Evolutionary conservation across 768 basidiomycete genomes (phyloP), one percentile per base, ranked within the genome.

Genomic region (Thelephora aurantiotincta): DNA sequence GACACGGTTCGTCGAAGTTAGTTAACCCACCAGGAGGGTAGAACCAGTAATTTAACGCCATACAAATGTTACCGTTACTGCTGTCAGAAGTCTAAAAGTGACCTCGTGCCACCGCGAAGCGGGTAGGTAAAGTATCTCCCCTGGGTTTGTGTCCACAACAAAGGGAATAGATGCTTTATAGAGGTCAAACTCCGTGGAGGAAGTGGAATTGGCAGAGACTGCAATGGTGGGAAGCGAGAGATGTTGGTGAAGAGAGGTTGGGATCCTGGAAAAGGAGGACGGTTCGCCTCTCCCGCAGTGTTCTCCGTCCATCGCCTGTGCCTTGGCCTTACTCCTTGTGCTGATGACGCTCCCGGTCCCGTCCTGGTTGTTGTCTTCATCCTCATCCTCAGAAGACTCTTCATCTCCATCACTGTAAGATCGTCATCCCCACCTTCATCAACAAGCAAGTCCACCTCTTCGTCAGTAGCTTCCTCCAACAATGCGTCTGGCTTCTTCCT

Each of bases 1-100:
- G 50, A 41, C 59, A 61, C 34, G 60, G 60, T 35, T 52, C 45
- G 13, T 57, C 57, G 46, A 55, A 61, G 35, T 22, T 49, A 2
- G 56, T 56, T 14, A 57, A 51, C n/a, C 52, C 51, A 43, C 57
- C 55, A 18, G 60, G 60, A 6, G 60, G 60, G 46, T 62, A 62
- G 52, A 62, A 62, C 60, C 60, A 62, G 45, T 60, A 62, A 51
- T 62, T 62, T 51, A 62, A 58, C 30, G 60, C 60, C 60, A 62
- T 62, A 45, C 60, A 59, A 14, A 62, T 52, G 23, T 47, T 48
- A 6, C 43, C 46, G 14, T 30, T 42, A 18, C 30, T 35, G 12
- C 18, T 13, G 26, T 47, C 53, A 12, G 54, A 51, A 11, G 55
- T 51, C 11, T 57, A 56, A 12, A 62, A 3, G 61, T 60, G 19